Conservation (phyloP, 129 eudicot species). For the sunflower (Helianthus annuus) region HanXRQr2.0-SUNRISE NC_035442.2:130551805-130552304, state of each 20-base stretch:
- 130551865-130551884: no score
- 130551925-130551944: neutral
- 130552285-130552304: neutral
- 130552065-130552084: neutral
- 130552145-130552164: slow-evolving; percentile 23
- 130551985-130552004: neutral
- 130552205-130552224: slow-evolving; percentile 26
- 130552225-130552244: slow-evolving; percentile 25
- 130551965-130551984: neutral
- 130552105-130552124: slow-evolving; percentile 30
- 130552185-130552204: slow-evolving; percentile 10
- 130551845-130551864: no score
- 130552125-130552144: slow-evolving; percentile 29
- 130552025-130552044: neutral
- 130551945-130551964: neutral
- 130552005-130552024: neutral
- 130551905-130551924: neutral
- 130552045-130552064: neutral
- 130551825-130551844: no score
- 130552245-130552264: neutral
- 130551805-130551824: no score
- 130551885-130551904: no score
- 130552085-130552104: slow-evolving; percentile 18
- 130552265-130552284: neutral
- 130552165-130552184: slow-evolving; percentile 13